phyloP scores from a whole-genome alignment of 129 eudicot genomes.

The Solidago caesia region DNA sequence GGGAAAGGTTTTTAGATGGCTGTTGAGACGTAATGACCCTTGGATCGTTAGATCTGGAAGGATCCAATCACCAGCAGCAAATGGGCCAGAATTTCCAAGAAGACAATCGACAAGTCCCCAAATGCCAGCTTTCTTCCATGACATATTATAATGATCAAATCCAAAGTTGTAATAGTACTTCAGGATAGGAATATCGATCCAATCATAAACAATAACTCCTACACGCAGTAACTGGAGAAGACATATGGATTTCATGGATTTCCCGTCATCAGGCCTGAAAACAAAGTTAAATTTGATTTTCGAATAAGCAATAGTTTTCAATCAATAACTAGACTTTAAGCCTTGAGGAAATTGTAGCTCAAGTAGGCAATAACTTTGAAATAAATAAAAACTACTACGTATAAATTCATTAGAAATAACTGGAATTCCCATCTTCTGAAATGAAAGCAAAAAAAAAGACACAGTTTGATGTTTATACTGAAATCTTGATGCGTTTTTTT shows the following conservation, averaged over 20 bases:
- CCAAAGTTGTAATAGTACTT: constrained; percentile 85
- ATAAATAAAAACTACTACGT: neutral
- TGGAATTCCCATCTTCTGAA: constrained; percentile 54
- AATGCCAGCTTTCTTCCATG: constrained; percentile 72
- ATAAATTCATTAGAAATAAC: constrained; percentile 21
- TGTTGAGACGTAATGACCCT: constrained; percentile 71
- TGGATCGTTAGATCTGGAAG: constrained; percentile 90
- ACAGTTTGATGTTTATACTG: neutral
- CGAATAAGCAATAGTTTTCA: neutral
- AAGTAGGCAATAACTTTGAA: neutral
- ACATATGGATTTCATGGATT: constrained; percentile 67
- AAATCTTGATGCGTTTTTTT: neutral
- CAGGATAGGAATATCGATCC: constrained; percentile 76
- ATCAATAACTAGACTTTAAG: neutral
- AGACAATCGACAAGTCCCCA: constrained; percentile 88
- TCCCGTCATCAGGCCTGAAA: constrained; percentile 82
- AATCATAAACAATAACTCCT: constrained; percentile 85
- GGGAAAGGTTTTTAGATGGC: constrained; percentile 69
- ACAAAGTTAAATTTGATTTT: neutral
- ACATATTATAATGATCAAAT: constrained; percentile 92
- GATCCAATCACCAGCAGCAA: constrained; percentile 93
- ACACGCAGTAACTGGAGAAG: constrained; percentile 75
- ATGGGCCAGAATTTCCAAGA: constrained; percentile 80
- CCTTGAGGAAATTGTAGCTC: neutral
- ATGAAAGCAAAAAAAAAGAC: neutral